Percentiles rank a stretch among this genome's conserved stretches.
Conservation (phyloP, 75 land plant genomes). For the Selaginella moellendorffii region DNA sequence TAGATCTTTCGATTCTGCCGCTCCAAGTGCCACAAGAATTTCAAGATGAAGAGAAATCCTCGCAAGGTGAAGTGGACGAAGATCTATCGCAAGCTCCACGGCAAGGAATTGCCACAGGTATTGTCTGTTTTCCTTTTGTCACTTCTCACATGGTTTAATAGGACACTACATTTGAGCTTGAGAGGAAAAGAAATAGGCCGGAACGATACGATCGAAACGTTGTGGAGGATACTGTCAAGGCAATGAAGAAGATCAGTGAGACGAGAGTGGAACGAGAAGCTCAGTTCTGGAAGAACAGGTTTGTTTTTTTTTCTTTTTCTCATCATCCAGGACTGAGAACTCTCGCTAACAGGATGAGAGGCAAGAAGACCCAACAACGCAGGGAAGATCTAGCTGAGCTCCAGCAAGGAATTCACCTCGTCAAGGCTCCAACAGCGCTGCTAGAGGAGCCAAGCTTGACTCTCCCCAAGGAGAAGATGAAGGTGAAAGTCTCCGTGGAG, state of each 20-base stretch:
- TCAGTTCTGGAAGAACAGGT: conserved; percentile 56
- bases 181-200: conserved; percentile 92
- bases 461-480: conserved; percentile 39
- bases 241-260: conserved; percentile 80
- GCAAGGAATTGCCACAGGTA: conserved; percentile 92
- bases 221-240: conserved; percentile 66
- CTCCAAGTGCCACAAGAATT: conserved; percentile 97
- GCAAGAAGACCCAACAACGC: conserved; percentile 40
- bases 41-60: conserved; percentile 98
- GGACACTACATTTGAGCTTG: conserved; percentile 97
- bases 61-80: conserved; percentile 98
- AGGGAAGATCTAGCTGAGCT: conserved; percentile 53
- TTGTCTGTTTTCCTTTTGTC: background rate
- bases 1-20: conserved; percentile 89
- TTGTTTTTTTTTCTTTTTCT: too few species aligned
- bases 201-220: conserved; percentile 89
- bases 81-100: conserved; percentile 78
- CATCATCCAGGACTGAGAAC: too few species aligned
- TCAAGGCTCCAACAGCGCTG: conserved; percentile 65
- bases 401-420: conserved; percentile 62
- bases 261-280: conserved; percentile 42
- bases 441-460: conserved; percentile 51
- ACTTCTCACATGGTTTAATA: conserved; percentile 4
- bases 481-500: conserved; percentile 55
- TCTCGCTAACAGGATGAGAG: conserved; percentile 84